Evolutionary conservation across 1,284 basidiomycete species (phyloP), one percentile per base, ranked within the genome.

Genomic region (Ustilago xerochloae): DNA sequence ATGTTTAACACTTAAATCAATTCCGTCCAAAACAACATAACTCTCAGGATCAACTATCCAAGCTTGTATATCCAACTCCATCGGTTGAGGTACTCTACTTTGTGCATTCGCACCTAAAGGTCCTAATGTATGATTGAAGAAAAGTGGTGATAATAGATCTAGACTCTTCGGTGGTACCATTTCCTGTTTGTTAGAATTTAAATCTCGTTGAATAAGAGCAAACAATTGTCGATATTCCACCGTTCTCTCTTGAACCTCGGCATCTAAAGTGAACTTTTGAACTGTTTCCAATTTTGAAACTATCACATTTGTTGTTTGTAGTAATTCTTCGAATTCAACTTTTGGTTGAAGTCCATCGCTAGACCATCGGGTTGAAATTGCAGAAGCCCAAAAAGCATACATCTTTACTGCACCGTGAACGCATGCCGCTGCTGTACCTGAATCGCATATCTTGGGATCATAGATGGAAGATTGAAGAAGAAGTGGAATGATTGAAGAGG

Each of bases 211-310:
- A 55, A 97, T 89, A 75, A 97, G 92, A 1, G 87, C 88, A 77
- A 96, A 91, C 3, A 97, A 86, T 79, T 93, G 91, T 2, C 90
- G 83, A 33, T 91, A 87, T 78, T 96, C 93, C 13, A 91, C 90
- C 5, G 93, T 92, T 78, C 96, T 87, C 85, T 98, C 94, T 85
- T 94, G 93, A 13, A 98, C 91, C 81, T 97, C 95, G 35, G 93
- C 90, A 76, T 95, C 88, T 4, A 88, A 85, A 20, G 71, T 78
- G 87, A 90, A 3, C 86, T 84, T 16, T 15, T 48, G 76, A 65
- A 93, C 87, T 45, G 86, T 86, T n/a, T 86, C 82, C 55, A 92
- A 83, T 13, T 89, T 88, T 18, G 85, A 85, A 12, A 89, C 85
- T 53, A 93, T 86, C 22, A 87, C 88, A 0, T 92, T 91, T 6